These are phyloP conservation scores for Polytolypa hystricis DNA, from an alignment of 2,329 filamentous ascomycete genomes.

Conservation along the genomic window DNA sequence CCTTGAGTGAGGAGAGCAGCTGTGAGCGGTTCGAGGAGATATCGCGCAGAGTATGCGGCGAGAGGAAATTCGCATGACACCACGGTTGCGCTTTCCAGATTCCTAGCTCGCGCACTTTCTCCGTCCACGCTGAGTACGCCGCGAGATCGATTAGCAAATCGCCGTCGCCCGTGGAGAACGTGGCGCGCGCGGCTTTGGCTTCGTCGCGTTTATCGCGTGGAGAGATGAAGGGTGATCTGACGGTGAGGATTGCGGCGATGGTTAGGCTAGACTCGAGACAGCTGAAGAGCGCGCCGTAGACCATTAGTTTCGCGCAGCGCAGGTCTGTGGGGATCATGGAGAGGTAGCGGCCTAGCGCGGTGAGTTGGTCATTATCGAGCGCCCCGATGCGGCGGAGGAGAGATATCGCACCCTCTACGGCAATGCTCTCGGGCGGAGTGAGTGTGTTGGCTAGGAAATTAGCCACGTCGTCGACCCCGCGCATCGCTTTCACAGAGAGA, in stretches of 20 bases:
- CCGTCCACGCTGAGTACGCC: conserved; percentile 73
- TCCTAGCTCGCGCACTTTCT: conserved; percentile 43
- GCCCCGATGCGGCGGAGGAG: conserved; percentile 79
- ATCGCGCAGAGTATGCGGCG: conserved; percentile 70
- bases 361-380: conserved; percentile 73
- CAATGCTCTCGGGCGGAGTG: conserved; percentile 74
- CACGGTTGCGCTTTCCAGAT: conserved; percentile 47
- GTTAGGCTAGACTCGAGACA: conserved; percentile 82
- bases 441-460: conserved; percentile 74
- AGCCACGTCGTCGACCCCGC: conserved; percentile 66
- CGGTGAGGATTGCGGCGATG: conserved; percentile 85
- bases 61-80: conserved; percentile 79
- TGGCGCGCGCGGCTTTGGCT: conserved; percentile 61
- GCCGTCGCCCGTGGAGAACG: conserved; percentile 67
- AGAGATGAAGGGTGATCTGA: conserved; percentile 74
- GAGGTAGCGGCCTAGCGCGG: conserved; percentile 83
- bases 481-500: conserved; percentile 86
- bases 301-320: conserved; percentile 85
- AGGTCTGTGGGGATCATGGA: conserved; percentile 91
- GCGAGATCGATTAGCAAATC: conserved; percentile 79
- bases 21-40: conserved; percentile 79
- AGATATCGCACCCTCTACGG: conserved; percentile 73
- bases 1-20: conserved; percentile 73
- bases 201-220: conserved; percentile 75
- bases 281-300: conserved; percentile 87